Conservation (phyloP, 1,139 yeast species). For the Nakaseomyces glabratus region DNA sequence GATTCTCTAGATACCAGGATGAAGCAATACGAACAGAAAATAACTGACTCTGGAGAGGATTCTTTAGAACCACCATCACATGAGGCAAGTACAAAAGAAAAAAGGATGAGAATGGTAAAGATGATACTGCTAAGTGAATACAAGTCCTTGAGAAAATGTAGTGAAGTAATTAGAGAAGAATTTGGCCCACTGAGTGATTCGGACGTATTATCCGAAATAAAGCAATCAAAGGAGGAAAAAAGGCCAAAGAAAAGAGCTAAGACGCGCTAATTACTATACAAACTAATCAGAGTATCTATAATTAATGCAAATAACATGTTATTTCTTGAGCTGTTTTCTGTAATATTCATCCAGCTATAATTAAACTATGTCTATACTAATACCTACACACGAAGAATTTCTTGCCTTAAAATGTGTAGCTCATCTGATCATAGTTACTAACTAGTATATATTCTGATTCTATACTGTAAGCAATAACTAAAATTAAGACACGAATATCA, state of each 20-base stretch:
- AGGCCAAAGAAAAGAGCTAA: conserved; percentile 4
- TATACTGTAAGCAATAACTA: too few species aligned
- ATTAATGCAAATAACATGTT: too few species aligned
- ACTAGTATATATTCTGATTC: too few species aligned
- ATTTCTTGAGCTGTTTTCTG: too few species aligned
- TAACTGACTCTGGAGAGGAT: conserved; percentile 8
- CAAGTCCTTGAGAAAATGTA: conserved; percentile 34
- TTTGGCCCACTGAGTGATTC: neutral
- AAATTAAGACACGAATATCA: too few species aligned
- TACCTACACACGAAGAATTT: too few species aligned
- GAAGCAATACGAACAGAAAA: conserved; percentile 20
- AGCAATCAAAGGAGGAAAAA: neutral
- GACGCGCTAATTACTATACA: too few species aligned
- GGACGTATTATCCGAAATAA: neutral
- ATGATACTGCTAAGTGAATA: neutral
- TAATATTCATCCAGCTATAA: too few species aligned
- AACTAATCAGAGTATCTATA: too few species aligned
- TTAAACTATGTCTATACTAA: too few species aligned
- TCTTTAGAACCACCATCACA: conserved; percentile 28
- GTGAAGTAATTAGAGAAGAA: neutral
- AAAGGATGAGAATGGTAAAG: conserved; percentile 4
- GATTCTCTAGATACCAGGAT: conserved; percentile 21
- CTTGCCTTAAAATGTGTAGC: too few species aligned
- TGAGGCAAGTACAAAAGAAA: neutral
- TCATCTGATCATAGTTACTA: too few species aligned